phyloP scores from a whole-genome alignment of 1,284 basidiomycete genomes.

The Kalmanozyma brasiliensis region DNA sequence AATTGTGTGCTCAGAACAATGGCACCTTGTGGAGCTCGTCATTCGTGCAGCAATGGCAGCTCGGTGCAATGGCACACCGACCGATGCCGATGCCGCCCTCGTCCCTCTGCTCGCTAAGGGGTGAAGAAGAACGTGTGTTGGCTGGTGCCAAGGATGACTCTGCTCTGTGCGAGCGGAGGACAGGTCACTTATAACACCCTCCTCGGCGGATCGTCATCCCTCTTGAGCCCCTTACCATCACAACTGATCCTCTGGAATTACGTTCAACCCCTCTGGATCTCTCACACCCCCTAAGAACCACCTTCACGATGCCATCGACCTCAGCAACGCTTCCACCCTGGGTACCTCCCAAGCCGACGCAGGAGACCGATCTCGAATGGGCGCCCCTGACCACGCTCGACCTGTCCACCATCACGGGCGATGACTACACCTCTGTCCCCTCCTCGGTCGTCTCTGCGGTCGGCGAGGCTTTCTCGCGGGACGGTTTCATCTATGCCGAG shows the following conservation, averaged over 20 bases:
- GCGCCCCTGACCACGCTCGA: conserved; percentile 64
- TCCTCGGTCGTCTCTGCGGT: conserved; percentile 52
- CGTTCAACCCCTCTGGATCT: neutral
- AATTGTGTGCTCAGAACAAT: neutral
- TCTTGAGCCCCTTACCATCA: neutral
- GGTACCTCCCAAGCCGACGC: conserved; percentile 56
- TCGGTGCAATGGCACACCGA: too few relatives aligned
- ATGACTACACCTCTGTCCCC: conserved; percentile 59
- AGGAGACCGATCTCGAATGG: conserved; percentile 62
- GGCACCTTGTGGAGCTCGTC: neutral
- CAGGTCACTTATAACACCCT: too few relatives aligned
- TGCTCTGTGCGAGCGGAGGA: too few relatives aligned
- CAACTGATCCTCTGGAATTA: neutral
- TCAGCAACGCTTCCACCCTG: conserved; percentile 47
- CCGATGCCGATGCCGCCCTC: too few relatives aligned
- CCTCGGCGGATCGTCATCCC: neutral
- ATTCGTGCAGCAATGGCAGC: neutral
- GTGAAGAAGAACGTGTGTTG: neutral
- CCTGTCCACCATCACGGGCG: conserved; percentile 57
- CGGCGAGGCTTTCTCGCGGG: conserved; percentile 56
- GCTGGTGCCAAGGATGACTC: conserved; percentile 7
- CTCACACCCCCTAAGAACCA: neutral
- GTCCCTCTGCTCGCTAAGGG: too few relatives aligned
- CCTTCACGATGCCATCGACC: conserved; percentile 11
- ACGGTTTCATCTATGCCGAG: conserved; percentile 66